These are phyloP conservation scores for Powellomyces hirtus DNA, from an alignment of 192 early-diverging fungal genomes.

Conservation along the genomic window DNA sequence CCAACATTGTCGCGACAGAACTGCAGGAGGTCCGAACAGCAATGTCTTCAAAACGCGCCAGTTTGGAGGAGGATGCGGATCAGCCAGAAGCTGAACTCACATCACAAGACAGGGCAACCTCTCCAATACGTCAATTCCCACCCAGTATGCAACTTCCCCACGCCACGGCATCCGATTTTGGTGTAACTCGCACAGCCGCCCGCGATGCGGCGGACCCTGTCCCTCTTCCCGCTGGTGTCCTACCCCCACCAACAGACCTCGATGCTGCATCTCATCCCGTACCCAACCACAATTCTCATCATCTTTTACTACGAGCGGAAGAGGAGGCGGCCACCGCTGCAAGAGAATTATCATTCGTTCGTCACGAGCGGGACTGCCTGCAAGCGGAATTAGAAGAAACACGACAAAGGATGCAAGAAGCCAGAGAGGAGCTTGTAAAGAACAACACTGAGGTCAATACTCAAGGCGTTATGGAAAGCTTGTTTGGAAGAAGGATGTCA, in stretches of 20 bases:
- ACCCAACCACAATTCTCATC: not conserved
- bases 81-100: not conserved
- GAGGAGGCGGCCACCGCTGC: not conserved
- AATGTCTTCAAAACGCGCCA: not conserved
- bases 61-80: not conserved
- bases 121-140: not conserved
- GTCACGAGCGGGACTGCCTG: not conserved
- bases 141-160: not conserved
- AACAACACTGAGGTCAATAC: not conserved
- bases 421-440: not conserved
- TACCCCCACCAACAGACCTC: conserved; percentile 8
- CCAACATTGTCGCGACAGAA: conserved; percentile 1
- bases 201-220: conserved; percentile 9
- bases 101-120: not conserved
- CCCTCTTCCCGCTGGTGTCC: conserved; percentile 13
- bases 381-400: not conserved
- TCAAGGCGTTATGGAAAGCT: conserved; percentile 1
- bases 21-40: not conserved
- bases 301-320: not conserved
- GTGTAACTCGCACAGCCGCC: not conserved
- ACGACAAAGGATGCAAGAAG: not conserved
- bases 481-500: conserved; percentile 1
- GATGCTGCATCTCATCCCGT: not conserved
- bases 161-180: conserved; percentile 1
- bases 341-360: not conserved